Percentiles rank a stretch among this genome's conserved stretches.
Conservation (phyloP, 2,329 filamentous ascomycete genomes). For the Bipolaris victoriae region DNA sequence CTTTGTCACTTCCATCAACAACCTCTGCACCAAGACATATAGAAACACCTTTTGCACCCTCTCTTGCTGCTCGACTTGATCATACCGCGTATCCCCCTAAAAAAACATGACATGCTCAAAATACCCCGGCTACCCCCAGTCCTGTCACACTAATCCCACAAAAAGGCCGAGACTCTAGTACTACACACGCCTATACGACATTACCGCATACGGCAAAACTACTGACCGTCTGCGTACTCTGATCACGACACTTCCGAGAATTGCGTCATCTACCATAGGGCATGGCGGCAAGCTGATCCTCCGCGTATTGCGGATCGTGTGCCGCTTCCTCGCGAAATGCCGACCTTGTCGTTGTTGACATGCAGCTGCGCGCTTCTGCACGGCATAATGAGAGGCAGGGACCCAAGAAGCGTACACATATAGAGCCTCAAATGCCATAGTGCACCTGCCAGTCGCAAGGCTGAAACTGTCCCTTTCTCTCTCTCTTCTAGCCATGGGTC, state of each 20-base stretch:
- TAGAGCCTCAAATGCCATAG: conserved; percentile 18
- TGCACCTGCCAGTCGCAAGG: not conserved
- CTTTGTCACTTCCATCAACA: conserved; percentile 9
- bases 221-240: conserved; percentile 16
- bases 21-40: conserved; percentile 15
- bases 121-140: not conserved
- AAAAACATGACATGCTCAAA: not conserved
- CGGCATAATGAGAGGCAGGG: conserved; percentile 22
- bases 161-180: not conserved
- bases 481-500: not conserved
- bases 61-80: not conserved
- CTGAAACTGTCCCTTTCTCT: not conserved
- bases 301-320: conserved; percentile 40
- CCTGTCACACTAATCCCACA: not conserved
- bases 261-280: conserved; percentile 39
- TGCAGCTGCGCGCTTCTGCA: conserved; percentile 27
- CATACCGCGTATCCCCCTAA: not conserved
- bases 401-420: conserved; percentile 12
- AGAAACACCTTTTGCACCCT: conserved; percentile 5
- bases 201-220: conserved; percentile 2
- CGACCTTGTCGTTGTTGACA: conserved; percentile 26
- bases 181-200: conserved; percentile 4
- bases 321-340: conserved; percentile 43
- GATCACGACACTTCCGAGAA: conserved; percentile 18
- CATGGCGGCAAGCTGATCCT: conserved; percentile 33